Conservation (phyloP, 768 basidiomycete species). For the Vararia minispora region DNA sequence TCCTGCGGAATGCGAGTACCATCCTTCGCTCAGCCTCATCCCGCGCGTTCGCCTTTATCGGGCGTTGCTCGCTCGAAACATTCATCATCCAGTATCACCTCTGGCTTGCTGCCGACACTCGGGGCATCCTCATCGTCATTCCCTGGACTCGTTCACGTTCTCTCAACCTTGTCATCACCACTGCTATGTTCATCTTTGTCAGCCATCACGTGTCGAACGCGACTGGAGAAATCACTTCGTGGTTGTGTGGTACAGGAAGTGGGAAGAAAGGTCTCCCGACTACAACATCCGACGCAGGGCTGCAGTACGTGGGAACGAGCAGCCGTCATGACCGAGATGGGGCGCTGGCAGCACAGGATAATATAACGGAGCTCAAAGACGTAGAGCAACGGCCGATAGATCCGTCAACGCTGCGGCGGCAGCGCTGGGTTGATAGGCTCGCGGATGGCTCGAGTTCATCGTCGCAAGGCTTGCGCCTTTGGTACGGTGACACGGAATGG, state of each 20-base stretch:
- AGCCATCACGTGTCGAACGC: slow-evolving; percentile 69
- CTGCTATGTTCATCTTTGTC: slow-evolving; percentile 70
- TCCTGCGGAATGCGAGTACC: slow-evolving; percentile 66
- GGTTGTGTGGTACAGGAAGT: slow-evolving; percentile 33
- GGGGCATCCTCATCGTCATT: slow-evolving; percentile 68
- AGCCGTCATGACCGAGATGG: slow-evolving; percentile 1
- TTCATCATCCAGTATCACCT: slow-evolving; percentile 87
- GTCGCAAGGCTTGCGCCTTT: slow-evolving; percentile 20
- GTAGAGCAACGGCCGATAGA: slow-evolving; percentile 21
- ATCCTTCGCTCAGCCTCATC: slow-evolving; percentile 62
- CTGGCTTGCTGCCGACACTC: slow-evolving; percentile 79
- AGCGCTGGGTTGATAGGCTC: slow-evolving; percentile 42
- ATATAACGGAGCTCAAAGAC: slow-evolving; percentile 12
- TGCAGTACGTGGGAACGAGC: slow-evolving; percentile 3
- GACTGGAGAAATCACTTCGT: slow-evolving; percentile 56
- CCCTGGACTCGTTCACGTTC: slow-evolving; percentile 65
- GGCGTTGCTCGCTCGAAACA: slow-evolving; percentile 81
- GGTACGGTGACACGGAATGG: slow-evolving; percentile 22
- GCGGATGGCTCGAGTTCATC: slow-evolving; percentile 24
- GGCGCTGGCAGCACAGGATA: too few relatives aligned
- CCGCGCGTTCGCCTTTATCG: slow-evolving; percentile 66
- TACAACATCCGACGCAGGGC: slow-evolving; percentile 10
- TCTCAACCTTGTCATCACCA: slow-evolving; percentile 70
- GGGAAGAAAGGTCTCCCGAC: slow-evolving; percentile 17
- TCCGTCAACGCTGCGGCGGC: slow-evolving; percentile 27